These are phyloP conservation scores for Cercis canadensis DNA, from an alignment of 306 rosid genomes.

Conservation along the genomic window DNA sequence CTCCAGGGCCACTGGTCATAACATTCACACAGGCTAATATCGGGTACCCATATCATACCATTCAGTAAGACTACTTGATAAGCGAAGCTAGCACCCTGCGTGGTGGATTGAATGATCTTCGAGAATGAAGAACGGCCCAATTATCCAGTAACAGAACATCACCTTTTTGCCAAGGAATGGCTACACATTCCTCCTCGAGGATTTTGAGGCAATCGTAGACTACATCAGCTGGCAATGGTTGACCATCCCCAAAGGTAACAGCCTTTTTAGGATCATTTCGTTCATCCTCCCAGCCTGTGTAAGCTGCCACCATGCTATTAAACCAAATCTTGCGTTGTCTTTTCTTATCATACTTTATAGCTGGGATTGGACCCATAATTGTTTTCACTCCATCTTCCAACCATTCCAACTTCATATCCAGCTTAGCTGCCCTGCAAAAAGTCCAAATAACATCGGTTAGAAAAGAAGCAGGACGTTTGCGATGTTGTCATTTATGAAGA, in stretches of 20 bases:
- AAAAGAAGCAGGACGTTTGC: background rate
- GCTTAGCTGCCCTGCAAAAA: constrained; percentile 68
- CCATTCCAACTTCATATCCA: constrained; percentile 93
- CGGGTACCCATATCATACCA: background rate
- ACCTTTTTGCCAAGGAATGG: constrained; percentile 70
- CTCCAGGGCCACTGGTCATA: background rate
- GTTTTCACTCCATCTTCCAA: constrained; percentile 75
- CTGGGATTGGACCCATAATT: constrained; percentile 87
- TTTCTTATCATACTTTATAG: constrained; percentile 58
- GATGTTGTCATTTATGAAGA: background rate
- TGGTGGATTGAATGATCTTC: constrained; percentile 73
- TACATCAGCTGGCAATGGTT: constrained; percentile 64
- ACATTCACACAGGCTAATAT: too few relatives aligned
- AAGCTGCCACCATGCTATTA: constrained; percentile 93
- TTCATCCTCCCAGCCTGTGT: constrained; percentile 62
- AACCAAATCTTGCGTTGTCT: constrained; percentile 82
- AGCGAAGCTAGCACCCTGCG: constrained; percentile 69
- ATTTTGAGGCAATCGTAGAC: constrained; percentile 67
- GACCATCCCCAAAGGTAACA: constrained; percentile 80
- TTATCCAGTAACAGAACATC: constrained; percentile 81
- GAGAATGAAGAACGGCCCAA: constrained; percentile 83
- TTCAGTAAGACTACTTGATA: constrained; percentile 36
- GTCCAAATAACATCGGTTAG: background rate
- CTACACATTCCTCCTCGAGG: constrained; percentile 79
- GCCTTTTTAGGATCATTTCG: constrained; percentile 80